Evolutionary conservation across 805 yeast species (phyloP).

Genomic region (Myxozyma neotropica): DNA sequence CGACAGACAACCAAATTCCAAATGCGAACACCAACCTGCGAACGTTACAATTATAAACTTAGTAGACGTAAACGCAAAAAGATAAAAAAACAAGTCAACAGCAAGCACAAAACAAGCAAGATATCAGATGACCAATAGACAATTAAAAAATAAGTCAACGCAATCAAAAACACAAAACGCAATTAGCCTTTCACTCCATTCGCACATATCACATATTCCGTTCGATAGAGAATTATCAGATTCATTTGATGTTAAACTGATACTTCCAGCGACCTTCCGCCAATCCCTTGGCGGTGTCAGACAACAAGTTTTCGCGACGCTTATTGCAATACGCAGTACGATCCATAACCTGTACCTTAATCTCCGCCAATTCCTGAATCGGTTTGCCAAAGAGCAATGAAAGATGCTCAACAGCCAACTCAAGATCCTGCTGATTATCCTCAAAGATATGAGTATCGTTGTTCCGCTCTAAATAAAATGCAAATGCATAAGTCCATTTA

Average conservation of each 20-base stretch:
- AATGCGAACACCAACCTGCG: conserved; percentile 19
- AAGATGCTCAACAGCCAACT: conserved; percentile 67
- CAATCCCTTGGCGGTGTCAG: conserved; percentile 50
- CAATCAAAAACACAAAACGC: background rate
- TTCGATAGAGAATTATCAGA: background rate
- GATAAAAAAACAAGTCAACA: background rate
- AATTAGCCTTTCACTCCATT: background rate
- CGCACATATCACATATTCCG: background rate
- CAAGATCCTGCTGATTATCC: conserved; percentile 65
- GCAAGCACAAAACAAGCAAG: background rate
- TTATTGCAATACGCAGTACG: conserved; percentile 49
- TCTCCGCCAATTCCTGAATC: conserved; percentile 42
- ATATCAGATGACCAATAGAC: background rate
- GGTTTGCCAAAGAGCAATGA: conserved; percentile 59
- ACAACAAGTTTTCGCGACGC: conserved; percentile 49
- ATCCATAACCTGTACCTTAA: conserved; percentile 48
- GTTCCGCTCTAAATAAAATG: conserved; percentile 60
- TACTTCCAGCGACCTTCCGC: conserved; percentile 45
- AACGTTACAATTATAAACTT: background rate
- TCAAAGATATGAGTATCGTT: conserved; percentile 67
- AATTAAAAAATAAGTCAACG: background rate
- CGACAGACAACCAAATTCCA: conserved; percentile 5
- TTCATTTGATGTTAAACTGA: conserved; percentile 33
- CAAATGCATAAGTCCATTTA: conserved; percentile 89
- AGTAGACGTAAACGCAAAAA: background rate